phyloP scores from a whole-genome alignment of 441 rosid genomes.

The Dalechampia spathulata region DNA sequence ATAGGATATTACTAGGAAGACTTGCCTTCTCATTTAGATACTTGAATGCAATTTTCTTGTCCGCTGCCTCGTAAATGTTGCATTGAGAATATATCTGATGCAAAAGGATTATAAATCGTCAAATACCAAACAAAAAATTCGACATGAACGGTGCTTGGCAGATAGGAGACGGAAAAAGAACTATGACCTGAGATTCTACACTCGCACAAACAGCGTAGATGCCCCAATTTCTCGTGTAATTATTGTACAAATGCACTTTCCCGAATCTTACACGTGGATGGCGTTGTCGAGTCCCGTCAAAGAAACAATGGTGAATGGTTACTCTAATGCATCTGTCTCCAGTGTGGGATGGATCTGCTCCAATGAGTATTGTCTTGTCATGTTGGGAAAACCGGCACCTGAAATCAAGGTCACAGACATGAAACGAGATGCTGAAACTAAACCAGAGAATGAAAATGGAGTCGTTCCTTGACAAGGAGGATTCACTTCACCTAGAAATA shows the following conservation, averaged over 20 bases:
- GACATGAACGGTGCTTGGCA: not conserved
- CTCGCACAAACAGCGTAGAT: conserved; percentile 97
- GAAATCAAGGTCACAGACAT: conserved; percentile 5
- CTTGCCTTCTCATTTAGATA: conserved; percentile 70
- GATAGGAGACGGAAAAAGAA: not conserved
- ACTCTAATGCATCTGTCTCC: conserved; percentile 77
- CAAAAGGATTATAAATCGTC: conserved; percentile 2
- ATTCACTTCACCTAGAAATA: conserved; percentile 56
- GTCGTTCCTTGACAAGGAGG: not conserved
- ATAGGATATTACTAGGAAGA: too few relatives aligned
- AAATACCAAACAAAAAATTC: not conserved
- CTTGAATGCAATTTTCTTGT: conserved; percentile 74
- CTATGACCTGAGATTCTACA: conserved; percentile 76
- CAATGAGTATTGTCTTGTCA: conserved; percentile 83
- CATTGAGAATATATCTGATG: conserved; percentile 75
- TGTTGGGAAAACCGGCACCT: conserved; percentile 80
- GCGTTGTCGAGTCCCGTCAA: conserved; percentile 78
- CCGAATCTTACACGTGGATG: conserved; percentile 94
- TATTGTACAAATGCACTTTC: conserved; percentile 78
- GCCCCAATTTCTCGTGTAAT: conserved; percentile 82
- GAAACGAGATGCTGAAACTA: not conserved
- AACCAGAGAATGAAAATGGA: not conserved
- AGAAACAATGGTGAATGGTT: conserved; percentile 93
- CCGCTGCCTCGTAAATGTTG: conserved; percentile 93
- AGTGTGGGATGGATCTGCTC: conserved; percentile 71